These are phyloP conservation scores for Alternaria sp. DNA, from an alignment of 2,329 filamentous ascomycete species.

Conservation along the genomic window DNA sequence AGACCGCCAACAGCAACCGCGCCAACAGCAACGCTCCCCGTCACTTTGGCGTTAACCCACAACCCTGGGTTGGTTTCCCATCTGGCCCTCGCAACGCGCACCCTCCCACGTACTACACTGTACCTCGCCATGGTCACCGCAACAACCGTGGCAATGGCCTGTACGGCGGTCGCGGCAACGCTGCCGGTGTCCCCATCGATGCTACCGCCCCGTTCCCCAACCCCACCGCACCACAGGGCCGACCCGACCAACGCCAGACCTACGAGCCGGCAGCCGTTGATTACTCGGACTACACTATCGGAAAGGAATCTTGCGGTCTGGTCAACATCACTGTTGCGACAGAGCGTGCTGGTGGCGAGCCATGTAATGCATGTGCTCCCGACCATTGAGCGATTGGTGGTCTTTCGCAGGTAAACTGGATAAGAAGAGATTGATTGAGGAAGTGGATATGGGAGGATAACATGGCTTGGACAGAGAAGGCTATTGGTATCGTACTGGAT, in stretches of 20 bases:
- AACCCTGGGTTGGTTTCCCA: conserved; percentile 8
- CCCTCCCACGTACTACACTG: background rate
- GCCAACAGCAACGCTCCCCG: conserved; percentile 4
- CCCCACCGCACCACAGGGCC: conserved; percentile 34
- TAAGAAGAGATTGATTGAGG: background rate
- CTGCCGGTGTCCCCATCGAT: conserved; percentile 37
- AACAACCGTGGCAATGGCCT: conserved; percentile 30
- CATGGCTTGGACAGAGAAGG: background rate
- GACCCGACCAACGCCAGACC: background rate
- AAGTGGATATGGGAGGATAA: background rate
- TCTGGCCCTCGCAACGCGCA: conserved; percentile 1
- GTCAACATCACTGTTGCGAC: conserved; percentile 3
- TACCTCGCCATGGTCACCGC: conserved; percentile 3
- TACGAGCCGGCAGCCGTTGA: background rate
- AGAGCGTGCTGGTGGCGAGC: conserved; percentile 2
- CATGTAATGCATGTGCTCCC: conserved; percentile 10
- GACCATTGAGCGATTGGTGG: background rate
- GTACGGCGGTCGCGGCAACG: conserved; percentile 17
- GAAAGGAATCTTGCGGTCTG: conserved; percentile 6
- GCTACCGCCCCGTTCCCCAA: conserved; percentile 40
- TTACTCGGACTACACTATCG: conserved; percentile 1
- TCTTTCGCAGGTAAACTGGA: background rate
- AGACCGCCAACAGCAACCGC: conserved; percentile 7
- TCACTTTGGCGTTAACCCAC: conserved; percentile 14
- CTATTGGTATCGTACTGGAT: background rate